These are phyloP conservation scores for Fraxinus pennsylvanica DNA, from an alignment of 257 asterid genomes.

Conservation along the genomic window DNA sequence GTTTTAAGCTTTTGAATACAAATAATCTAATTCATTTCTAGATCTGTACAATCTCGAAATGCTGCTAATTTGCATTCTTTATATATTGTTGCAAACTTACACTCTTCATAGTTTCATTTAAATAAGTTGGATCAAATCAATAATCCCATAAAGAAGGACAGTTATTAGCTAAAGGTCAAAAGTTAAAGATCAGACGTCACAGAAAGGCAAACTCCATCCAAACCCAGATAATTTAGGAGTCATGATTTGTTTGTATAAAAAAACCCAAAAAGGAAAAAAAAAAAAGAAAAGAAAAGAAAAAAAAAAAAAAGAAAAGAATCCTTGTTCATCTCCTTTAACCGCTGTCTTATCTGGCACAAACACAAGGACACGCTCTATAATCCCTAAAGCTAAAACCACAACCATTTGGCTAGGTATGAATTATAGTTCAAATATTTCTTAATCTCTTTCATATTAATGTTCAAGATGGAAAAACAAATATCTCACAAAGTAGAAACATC, in stretches of 20 bases:
- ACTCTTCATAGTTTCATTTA: slow-evolving; percentile 13
- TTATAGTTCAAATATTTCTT: not conserved
- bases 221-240: not conserved
- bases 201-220: slow-evolving; percentile 14
- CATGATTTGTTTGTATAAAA: not conserved
- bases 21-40: not conserved
- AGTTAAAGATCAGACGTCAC: slow-evolving; percentile 14
- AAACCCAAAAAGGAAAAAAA: not conserved
- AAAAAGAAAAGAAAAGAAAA: not conserved
- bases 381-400: not conserved
- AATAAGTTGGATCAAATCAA: slow-evolving; percentile 11
- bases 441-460: not conserved
- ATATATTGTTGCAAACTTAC: not conserved
- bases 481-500: not conserved
- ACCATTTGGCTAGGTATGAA: not conserved
- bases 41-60: not conserved
- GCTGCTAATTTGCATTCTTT: not conserved
- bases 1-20: not conserved
- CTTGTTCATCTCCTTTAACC: not conserved
- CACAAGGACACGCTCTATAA: not conserved
- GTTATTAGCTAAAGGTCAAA: not conserved
- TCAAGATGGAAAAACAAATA: not conserved
- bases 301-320: not conserved
- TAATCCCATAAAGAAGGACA: not conserved
- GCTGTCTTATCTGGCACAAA: not conserved